Evolutionary conservation across 352 stramenopile genomes (phyloP).

Genomic region (Phytophthora citricola): DNA sequence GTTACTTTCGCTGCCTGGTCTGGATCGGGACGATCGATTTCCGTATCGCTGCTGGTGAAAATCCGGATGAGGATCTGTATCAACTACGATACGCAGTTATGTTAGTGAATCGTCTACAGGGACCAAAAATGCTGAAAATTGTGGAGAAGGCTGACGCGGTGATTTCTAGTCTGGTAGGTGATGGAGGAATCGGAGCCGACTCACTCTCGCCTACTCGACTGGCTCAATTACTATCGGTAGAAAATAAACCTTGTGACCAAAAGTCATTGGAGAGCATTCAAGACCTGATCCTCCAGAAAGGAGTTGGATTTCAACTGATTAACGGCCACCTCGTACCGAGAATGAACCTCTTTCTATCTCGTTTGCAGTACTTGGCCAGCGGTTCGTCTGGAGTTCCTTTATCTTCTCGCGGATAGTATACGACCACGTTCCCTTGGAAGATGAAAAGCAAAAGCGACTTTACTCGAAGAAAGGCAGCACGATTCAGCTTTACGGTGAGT

Average conservation of each 20-base stretch:
- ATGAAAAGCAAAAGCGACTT: constrained; percentile 23
- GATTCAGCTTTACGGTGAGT: constrained; percentile 5
- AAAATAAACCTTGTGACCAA: not conserved
- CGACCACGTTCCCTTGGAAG: constrained; percentile 19
- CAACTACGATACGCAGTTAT: constrained; percentile 22
- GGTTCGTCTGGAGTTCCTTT: constrained; percentile 34
- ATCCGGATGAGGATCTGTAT: constrained; percentile 9
- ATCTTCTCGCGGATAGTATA: constrained; percentile 33
- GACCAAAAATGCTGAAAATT: not conserved
- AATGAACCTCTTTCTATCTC: not conserved
- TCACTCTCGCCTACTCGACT: constrained; percentile 14
- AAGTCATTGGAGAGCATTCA: constrained; percentile 8
- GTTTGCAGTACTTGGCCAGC: constrained; percentile 31
- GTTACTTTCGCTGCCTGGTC: constrained; percentile 25
- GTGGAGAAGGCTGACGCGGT: not conserved
- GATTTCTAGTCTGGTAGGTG: constrained; percentile 22
- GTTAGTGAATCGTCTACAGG: constrained; percentile 20
- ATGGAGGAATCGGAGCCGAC: constrained; percentile 31
- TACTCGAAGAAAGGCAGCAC: constrained; percentile 36
- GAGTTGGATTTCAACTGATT: not conserved
- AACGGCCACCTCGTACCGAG: not conserved
- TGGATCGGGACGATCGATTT: constrained; percentile 34
- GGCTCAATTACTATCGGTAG: not conserved
- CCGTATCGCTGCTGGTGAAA: constrained; percentile 19
- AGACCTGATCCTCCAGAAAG: constrained; percentile 5